These are phyloP conservation scores for Capronia americana DNA, from an alignment of 2,329 filamentous ascomycete genomes.

Conservation along the genomic window DNA sequence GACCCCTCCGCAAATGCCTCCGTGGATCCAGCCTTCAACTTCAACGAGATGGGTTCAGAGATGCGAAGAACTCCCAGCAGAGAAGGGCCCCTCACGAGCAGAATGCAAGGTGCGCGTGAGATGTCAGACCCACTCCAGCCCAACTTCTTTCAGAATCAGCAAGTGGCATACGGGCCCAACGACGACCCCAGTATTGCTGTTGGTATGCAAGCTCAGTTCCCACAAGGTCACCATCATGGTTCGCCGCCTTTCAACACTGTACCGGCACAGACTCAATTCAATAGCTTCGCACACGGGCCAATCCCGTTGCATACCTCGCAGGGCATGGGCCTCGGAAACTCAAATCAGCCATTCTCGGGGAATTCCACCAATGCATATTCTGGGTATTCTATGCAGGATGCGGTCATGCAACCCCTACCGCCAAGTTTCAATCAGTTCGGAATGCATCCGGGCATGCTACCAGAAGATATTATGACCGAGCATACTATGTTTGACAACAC, in stretches of 20 bases:
- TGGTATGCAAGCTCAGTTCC: constrained; percentile 17
- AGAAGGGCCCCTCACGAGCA: constrained; percentile 18
- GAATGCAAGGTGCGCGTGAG: constrained; percentile 15
- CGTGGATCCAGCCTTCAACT: constrained; percentile 29
- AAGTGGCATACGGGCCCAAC: constrained; percentile 8
- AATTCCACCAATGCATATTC: constrained; percentile 8
- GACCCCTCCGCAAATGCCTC: constrained; percentile 14
- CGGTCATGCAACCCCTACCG: constrained; percentile 10
- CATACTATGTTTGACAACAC: constrained; percentile 20
- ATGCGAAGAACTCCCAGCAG: constrained; percentile 23
- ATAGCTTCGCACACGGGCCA: constrained; percentile 13
- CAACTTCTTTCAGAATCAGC: constrained; percentile 19
- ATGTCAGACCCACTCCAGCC: constrained; percentile 22
- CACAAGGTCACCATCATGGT: constrained; percentile 2
- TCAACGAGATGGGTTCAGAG: constrained; percentile 24
- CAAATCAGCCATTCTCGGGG: constrained; percentile 19
- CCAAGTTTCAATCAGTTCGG: constrained; percentile 21
- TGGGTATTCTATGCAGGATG: constrained; percentile 19
- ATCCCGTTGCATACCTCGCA: constrained; percentile 10
- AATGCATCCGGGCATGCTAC: constrained; percentile 14
- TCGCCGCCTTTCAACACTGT: constrained; percentile 19
- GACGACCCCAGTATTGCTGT: constrained; percentile 17
- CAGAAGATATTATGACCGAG: constrained; percentile 21
- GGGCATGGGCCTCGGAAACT: not conserved
- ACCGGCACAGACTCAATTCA: constrained; percentile 13